Evolutionary conservation across 1,139 yeast species (phyloP).

Genomic region (Torulaspora globosa): DNA sequence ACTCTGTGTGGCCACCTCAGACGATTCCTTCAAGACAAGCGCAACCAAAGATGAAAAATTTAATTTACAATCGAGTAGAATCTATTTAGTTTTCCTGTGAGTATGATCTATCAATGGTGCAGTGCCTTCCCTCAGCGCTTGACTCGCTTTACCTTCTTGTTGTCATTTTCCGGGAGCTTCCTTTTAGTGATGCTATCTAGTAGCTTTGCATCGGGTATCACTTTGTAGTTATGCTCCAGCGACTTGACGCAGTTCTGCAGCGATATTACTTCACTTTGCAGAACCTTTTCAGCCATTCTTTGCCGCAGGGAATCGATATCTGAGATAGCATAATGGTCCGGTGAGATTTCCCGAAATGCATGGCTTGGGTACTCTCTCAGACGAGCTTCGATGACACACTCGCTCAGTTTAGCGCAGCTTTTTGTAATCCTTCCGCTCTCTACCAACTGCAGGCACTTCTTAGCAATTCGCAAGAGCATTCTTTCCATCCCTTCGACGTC

Average conservation of each 20-base stretch:
- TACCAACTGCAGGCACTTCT: constrained; percentile 36
- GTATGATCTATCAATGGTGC: neutral
- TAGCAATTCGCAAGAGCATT: constrained; percentile 28
- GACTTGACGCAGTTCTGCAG: constrained; percentile 44
- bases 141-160: constrained; percentile 8
- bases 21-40: constrained; percentile 48
- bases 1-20: constrained; percentile 61
- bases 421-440: constrained; percentile 34
- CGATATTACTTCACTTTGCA: constrained; percentile 51
- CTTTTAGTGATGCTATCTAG: constrained; percentile 55
- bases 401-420: constrained; percentile 28
- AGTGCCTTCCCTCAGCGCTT: constrained; percentile 6
- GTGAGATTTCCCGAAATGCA: constrained; percentile 30
- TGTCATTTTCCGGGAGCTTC: constrained; percentile 49
- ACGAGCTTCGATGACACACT: constrained; percentile 29
- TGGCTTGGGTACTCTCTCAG: constrained; percentile 35
- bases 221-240: constrained; percentile 38
- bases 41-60: constrained; percentile 25
- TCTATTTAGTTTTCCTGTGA: constrained; percentile 21
- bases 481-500: constrained; percentile 13
- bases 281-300: constrained; percentile 52
- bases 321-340: constrained; percentile 21
- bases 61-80: constrained; percentile 26
- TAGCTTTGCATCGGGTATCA: constrained; percentile 56
- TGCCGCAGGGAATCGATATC: constrained; percentile 22